A percentile compares a stretch with the other conserved stretches of the same genome.
Conservation (phyloP, 176 grass and related monocot species). For the Oryza rufipogon region DNA sequence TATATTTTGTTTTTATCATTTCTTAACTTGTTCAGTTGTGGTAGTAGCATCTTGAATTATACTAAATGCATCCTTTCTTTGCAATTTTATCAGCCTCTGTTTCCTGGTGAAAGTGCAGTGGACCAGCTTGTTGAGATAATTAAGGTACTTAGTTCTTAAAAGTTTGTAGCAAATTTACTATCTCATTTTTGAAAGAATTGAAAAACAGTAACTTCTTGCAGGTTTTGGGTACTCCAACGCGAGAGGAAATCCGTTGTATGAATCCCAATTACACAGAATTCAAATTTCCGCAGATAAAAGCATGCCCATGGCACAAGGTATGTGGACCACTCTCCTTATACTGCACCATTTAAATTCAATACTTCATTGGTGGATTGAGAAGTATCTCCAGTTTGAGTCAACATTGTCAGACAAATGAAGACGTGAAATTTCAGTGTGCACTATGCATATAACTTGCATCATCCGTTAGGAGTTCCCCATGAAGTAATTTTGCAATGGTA, state of each 20-base stretch:
- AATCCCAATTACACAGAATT: conserved; percentile 68
- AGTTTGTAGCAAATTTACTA: not conserved
- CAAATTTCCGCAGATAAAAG: conserved; percentile 69
- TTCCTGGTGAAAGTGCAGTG: conserved; percentile 68
- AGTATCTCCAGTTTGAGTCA: not conserved
- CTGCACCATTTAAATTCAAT: not conserved
- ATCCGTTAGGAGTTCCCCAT: not conserved
- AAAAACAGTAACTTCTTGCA: conserved; percentile 21
- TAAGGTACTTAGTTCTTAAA: conserved; percentile 46
- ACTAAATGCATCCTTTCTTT: not conserved
- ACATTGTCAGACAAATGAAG: not conserved
- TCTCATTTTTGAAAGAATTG: conserved; percentile 9
- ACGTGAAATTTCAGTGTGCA: not conserved
- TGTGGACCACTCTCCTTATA: not conserved
- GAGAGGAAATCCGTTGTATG: conserved; percentile 70
- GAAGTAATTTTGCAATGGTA: conserved; percentile 3
- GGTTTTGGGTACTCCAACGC: conserved; percentile 66
- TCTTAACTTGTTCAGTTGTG: not conserved
- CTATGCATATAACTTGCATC: not conserved
- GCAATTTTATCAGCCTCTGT: conserved; percentile 52
- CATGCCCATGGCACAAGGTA: conserved; percentile 67
- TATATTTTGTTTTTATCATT: not conserved
- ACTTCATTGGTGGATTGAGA: not conserved
- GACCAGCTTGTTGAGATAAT: conserved; percentile 79
- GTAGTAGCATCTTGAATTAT: not conserved